phyloP scores from a whole-genome alignment of 495 filamentous ascomycete genomes.

The Hypoxylon cercidicola region DNA sequence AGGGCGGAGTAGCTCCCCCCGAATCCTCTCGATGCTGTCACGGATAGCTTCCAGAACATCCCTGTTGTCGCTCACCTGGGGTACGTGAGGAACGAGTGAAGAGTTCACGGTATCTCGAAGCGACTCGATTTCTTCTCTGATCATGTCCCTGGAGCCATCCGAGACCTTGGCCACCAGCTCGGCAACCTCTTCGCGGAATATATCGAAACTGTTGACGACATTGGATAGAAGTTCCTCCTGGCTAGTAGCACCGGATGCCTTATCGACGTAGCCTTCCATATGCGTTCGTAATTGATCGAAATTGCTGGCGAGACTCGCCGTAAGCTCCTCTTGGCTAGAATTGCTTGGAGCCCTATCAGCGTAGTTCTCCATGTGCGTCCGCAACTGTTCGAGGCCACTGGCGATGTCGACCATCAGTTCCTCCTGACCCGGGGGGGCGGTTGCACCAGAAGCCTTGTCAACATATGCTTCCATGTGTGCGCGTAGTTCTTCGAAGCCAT shows the following conservation, averaged over 20 bases:
- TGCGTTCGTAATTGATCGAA: slow-evolving; percentile 67
- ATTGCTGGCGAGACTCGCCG: slow-evolving; percentile 72
- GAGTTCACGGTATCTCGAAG: slow-evolving; percentile 78
- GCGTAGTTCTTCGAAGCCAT: slow-evolving; percentile 80
- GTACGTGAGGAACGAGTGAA: slow-evolving; percentile 68
- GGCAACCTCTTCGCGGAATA: slow-evolving; percentile 77
- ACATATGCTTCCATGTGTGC: slow-evolving; percentile 82
- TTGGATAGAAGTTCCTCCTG: slow-evolving; percentile 83
- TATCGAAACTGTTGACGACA: slow-evolving; percentile 75
- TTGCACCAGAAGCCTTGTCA: slow-evolving; percentile 70
- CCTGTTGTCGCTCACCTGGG: slow-evolving; percentile 55
- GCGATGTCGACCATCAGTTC: slow-evolving; percentile 69
- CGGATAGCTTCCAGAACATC: slow-evolving; percentile 76
- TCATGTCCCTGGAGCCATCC: slow-evolving; percentile 66
- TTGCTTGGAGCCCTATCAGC: slow-evolving; percentile 74
- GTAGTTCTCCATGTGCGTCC: slow-evolving; percentile 75
- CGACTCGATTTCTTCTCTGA: slow-evolving; percentile 82
- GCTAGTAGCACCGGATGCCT: slow-evolving; percentile 70
- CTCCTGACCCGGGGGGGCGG: slow-evolving; percentile 73
- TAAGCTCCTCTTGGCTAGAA: slow-evolving; percentile 77
- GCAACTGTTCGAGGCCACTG: slow-evolving; percentile 56
- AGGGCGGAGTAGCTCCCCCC: slow-evolving; percentile 69
- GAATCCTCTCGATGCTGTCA: slow-evolving; percentile 74
- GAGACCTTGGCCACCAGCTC: slow-evolving; percentile 55
- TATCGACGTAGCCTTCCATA: slow-evolving; percentile 82